phyloP scores from a whole-genome alignment of 148 eudicot genomes.

The Amaranthus hypochondriacus region DNA sequence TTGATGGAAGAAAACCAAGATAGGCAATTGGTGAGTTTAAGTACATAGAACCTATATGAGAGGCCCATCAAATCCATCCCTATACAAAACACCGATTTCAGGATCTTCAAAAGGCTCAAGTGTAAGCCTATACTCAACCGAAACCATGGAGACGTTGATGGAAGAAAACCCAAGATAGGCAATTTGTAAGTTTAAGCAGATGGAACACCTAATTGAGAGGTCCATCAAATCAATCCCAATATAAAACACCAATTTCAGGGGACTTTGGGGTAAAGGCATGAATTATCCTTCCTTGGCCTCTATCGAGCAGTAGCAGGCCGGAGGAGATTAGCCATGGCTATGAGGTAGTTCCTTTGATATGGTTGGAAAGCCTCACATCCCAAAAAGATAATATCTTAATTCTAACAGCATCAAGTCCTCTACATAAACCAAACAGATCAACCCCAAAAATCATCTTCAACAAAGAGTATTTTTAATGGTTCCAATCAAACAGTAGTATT shows the following conservation, averaged over 20 bases:
- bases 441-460: too few relatives aligned
- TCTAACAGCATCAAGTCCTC: too few relatives aligned
- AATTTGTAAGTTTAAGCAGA: conserved; percentile 14
- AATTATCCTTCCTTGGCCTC: not conserved
- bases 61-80: not conserved
- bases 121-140: too few relatives aligned
- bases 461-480: too few relatives aligned
- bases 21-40: conserved; percentile 21
- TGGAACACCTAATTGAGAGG: not conserved
- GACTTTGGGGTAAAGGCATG: not conserved
- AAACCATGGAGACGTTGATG: conserved; percentile 33
- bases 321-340: not conserved
- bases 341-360: too few relatives aligned
- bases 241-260: not conserved
- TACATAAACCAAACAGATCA: too few relatives aligned
- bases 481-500: too few relatives aligned
- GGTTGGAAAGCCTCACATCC: too few relatives aligned
- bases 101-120: too few relatives aligned
- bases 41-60: conserved; percentile 35
- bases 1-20: conserved; percentile 15
- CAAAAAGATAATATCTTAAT: too few relatives aligned
- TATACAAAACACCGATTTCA: too few relatives aligned
- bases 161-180: conserved; percentile 35
- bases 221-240: not conserved
- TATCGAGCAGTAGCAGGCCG: not conserved